Evolutionary conservation across 768 basidiomycete species (phyloP).

Genomic region (Leccinum uliginosum): DNA sequence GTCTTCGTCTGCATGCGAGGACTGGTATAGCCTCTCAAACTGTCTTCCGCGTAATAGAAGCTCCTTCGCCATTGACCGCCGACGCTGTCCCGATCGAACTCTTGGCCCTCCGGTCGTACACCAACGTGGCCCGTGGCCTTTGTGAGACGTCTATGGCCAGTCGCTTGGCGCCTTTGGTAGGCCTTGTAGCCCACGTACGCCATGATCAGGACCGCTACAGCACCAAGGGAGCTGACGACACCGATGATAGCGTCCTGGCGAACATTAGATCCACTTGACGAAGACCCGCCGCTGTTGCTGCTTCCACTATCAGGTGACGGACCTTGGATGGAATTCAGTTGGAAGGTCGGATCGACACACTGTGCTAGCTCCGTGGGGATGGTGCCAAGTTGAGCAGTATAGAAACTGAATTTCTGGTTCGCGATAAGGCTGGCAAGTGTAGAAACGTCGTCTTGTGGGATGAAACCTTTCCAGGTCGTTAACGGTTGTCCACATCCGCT

Average conservation of each 20-base stretch:
- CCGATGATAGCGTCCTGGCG: constrained; percentile 88
- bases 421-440: constrained; percentile 64
- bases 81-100: constrained; percentile 73
- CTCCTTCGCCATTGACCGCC: constrained; percentile 70
- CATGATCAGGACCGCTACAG: constrained; percentile 67
- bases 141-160: constrained; percentile 67
- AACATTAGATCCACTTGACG: constrained; percentile 30
- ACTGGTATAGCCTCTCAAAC: constrained; percentile 58
- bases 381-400: constrained; percentile 42
- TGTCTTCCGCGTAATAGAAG: constrained; percentile 88
- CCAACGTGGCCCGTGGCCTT: constrained; percentile 43
- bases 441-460: constrained; percentile 53
- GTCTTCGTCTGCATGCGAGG: constrained; percentile 33
- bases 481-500: constrained; percentile 47
- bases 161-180: constrained; percentile 60
- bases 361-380: constrained; percentile 55
- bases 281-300: constrained; percentile 12
- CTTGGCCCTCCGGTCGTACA: constrained; percentile 56
- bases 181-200: constrained; percentile 69
- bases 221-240: constrained; percentile 82
- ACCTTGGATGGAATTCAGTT: constrained; percentile 44
- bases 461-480: constrained; percentile 70
- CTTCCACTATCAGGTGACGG: constrained; percentile 29
- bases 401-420: constrained; percentile 57
- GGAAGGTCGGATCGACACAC: constrained; percentile 67